Evolutionary conservation across 768 basidiomycete genomes (phyloP), one percentile per base, ranked within the genome.

Genomic region (Cubamyces lactineus): DNA sequence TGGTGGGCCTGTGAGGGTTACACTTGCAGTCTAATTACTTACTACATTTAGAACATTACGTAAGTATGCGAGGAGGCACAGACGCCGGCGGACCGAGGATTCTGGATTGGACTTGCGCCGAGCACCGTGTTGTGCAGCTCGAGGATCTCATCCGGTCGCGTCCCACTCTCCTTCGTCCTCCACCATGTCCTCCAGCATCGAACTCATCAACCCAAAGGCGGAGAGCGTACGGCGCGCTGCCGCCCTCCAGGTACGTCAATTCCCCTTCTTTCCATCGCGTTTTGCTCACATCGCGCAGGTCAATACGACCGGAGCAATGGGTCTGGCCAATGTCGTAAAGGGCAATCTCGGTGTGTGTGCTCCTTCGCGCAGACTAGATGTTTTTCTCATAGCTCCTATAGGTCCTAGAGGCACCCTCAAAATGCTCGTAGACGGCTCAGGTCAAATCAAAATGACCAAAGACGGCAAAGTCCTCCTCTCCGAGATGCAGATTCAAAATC

Each of bases 401-500:
- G 96, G 96, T 48, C 97, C 97, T 19, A 82, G 96, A 76, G 97
- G 97, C 61, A 98, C 97, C 0, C 84, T 98, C 68, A 99, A 99
- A 82, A 98, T 99, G 96, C 87, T 99, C 54, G 97, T 99, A 45
- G 97, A 98, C 76, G 97, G 97, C 59, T 83, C 96, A 15, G 97
- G 97, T 11, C 92, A 95, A 78, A 96, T 99, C 76, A 99, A 98
- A 84, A 96, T 99, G 92, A 98, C 97, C 66, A 99, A 98, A 82
- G 97, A 98, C 72, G 97, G 97, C 65, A 99, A 99, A 79, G 96
- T 98, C 43, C 78, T 99, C 58, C 82, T 99, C 61, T 96, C 95
- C 43, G 97, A 99, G 79, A 99, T 99, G 97, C 97, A 98, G 79
- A 99, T 99, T 69, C 91, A 93, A 78, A 98, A 99, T 75, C 97